Base-by-base conservation (phyloP, 257 asterid genomes). In the Penstemon davidsonii region DNA sequence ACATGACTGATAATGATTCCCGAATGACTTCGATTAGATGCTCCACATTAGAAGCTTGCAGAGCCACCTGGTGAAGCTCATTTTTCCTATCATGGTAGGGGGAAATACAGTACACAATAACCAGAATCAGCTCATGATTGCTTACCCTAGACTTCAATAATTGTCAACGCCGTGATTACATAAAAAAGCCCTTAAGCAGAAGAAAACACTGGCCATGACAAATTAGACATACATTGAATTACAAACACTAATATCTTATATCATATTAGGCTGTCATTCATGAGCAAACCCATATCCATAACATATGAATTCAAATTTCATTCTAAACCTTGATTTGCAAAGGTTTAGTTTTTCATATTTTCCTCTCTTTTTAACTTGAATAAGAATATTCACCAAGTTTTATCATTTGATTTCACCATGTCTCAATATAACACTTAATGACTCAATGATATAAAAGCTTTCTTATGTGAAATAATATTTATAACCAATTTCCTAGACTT, bases 51-150 rank as follows among this genome's bases (percentile, higher is more conserved):
- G 96, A 88, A 72, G 97, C 99, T 74, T 94, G 99, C 74, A 75
- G 92, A 61, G 97, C 99, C 76, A 94, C 95, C 87, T 94, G 97
- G 73, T 91, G 88, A 76, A 90, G 97, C 87, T 91, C 99, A 72
- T 83, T 80, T 79, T 88, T 91, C 95, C 99, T 94, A 69, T 39
- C 8, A 67, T 60, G 41, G 68, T 65, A 55, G 70, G 69, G 68
- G 67, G 62, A 18, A 49, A 60, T 10, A 62, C 25, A 55, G 59
- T 33, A 37, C 64, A 55, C 49, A 56, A 68, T 50, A 74, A 57
- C 50, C 43, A 69, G 55, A 62, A 13, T 3, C 8, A 55, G 42
- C 42, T 42, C 50, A 40, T 40, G 19, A 46, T 49, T 43, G 65
- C 57, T 5, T 45, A 44, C 13, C 8, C 61, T 43, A 44, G 45